Conservation (phyloP, 805 yeast species). For the Candida nitratophila region DNA sequence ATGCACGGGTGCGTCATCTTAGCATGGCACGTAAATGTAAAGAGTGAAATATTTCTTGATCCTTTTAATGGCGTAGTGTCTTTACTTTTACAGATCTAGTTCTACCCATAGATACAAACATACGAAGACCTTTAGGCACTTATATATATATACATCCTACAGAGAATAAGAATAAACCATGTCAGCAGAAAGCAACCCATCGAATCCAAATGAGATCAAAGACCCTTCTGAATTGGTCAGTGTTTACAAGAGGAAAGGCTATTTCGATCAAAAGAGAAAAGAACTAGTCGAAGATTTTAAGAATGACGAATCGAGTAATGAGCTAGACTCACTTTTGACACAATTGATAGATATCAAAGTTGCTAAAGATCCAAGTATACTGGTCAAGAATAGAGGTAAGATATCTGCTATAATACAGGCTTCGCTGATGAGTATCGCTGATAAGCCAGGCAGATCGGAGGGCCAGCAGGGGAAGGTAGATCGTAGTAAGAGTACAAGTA, state of each 20-base stretch:
- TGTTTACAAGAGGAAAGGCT: slow-evolving; percentile 40
- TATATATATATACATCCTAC: no score
- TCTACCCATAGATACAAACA: no score
- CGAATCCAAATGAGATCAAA: slow-evolving; percentile 25
- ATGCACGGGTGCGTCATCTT: no score
- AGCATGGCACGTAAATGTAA: no score
- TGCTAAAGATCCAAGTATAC: slow-evolving; percentile 38
- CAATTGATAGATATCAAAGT: slow-evolving; percentile 39
- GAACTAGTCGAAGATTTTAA: slow-evolving; percentile 36
- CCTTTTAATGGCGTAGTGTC: no score
- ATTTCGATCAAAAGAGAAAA: slow-evolving; percentile 40
- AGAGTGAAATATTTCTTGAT: no score
- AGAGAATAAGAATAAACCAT: no score
- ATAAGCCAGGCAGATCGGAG: not conserved
- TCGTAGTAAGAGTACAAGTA: no score
- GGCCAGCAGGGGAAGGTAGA: no score
- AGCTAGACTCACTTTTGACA: slow-evolving; percentile 31
- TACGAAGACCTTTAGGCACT: no score
- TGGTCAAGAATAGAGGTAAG: slow-evolving; percentile 41
- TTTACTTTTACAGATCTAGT: no score
- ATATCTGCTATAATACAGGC: slow-evolving; percentile 48
- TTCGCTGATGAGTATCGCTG: slow-evolving; percentile 27
- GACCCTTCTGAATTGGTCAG: slow-evolving; percentile 34
- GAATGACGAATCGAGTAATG: slow-evolving; percentile 32
- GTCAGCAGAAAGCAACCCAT: not conserved